A percentile compares a stretch with the other conserved stretches of the same genome.
Conservation (phyloP, 2,329 filamentous ascomycete species). For the Macroventuria anomochaeta region DNA sequence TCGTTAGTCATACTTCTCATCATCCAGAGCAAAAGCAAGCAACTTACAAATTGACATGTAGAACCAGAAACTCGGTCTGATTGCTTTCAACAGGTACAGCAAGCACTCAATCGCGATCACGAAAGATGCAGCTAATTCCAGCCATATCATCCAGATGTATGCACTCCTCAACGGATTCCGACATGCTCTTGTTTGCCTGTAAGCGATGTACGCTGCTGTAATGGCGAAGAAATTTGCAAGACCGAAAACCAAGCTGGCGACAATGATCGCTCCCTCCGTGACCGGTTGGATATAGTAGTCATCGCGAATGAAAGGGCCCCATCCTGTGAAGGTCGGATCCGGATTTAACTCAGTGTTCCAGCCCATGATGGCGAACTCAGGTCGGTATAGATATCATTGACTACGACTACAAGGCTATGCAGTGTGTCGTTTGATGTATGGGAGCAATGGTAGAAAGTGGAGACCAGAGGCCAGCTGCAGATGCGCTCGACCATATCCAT, state of each 20-base stretch:
- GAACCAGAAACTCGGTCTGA: conserved; percentile 44
- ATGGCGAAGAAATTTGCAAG: conserved; percentile 29
- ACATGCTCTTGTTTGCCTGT: conserved; percentile 31
- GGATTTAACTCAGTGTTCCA: conserved; percentile 24
- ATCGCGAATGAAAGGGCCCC: conserved; percentile 36
- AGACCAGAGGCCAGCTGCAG: neutral
- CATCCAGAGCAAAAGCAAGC: neutral
- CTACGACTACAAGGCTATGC: neutral
- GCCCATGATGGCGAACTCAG: neutral
- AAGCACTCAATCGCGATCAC: conserved; percentile 50
- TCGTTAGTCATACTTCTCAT: conserved; percentile 7
- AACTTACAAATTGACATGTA: conserved; percentile 37
- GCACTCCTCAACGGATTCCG: conserved; percentile 37
- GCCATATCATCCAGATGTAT: conserved; percentile 58
- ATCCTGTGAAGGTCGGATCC: conserved; percentile 28
- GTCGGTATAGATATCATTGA: neutral
- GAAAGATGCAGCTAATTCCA: conserved; percentile 53
- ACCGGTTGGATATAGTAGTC: conserved; percentile 27
- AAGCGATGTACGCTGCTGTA: conserved; percentile 40
- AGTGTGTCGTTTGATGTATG: too few relatives aligned
- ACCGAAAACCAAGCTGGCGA: conserved; percentile 29
- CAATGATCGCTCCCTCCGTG: conserved; percentile 25
- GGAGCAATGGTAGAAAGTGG: neutral
- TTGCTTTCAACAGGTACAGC: conserved; percentile 37
- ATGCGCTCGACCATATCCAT: neutral